Base-by-base conservation (phyloP, 2,329 filamentous ascomycete genomes). In the Pseudogymnoascus sp. region DNA sequence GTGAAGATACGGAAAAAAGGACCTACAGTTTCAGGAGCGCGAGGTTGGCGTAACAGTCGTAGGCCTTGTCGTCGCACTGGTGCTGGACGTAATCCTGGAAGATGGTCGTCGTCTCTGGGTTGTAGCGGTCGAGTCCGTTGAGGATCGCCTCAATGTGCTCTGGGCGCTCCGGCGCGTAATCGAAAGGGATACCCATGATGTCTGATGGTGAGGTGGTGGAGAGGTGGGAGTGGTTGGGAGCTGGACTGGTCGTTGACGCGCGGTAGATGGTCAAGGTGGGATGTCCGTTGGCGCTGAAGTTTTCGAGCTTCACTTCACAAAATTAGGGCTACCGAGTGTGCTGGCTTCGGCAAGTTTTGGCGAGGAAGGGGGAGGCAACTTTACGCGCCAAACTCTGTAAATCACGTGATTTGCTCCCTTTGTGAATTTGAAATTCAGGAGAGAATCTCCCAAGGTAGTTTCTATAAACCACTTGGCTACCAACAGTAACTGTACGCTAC, bases 121-220 rank as follows among this genome's bases (percentile, higher is more conserved):
- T 99, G 82, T 99, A 99, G 74, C 95, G 86, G 79, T 99, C 95
- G 68, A 99, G 90, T 71, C 95, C 93, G 79, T 93, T 96, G 75
- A 99, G 91, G 74, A 99, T 97, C 77, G 81, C 83, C 75, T 91
- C 89, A 78, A 99, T 96, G 77, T 95, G 87, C 70, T 95, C 90
- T 71, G 95, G 93, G 77, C 95, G 84, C 78, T 96, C 91, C 72
- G 91, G 87, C 81, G 91, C 90, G 79, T 93, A 90, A 83, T 97
- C 93, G 80, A 89, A 89, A 66, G 85, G 66, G 36, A 73, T 63
- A 45, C 72, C 72, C 73, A 74, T 74, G 10, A 40, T 69, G 62
- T 12, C 10, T 21, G 45, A 39, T 40, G 34, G 23, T 11, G 23
- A 14, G 34, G 59, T 61, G 12, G 59, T 39, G 26, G 59, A 61